Evolutionary conservation across 331 rosid species (phyloP), one percentile per base, ranked within the genome.

Genomic region (Pyrus hybrid): DNA sequence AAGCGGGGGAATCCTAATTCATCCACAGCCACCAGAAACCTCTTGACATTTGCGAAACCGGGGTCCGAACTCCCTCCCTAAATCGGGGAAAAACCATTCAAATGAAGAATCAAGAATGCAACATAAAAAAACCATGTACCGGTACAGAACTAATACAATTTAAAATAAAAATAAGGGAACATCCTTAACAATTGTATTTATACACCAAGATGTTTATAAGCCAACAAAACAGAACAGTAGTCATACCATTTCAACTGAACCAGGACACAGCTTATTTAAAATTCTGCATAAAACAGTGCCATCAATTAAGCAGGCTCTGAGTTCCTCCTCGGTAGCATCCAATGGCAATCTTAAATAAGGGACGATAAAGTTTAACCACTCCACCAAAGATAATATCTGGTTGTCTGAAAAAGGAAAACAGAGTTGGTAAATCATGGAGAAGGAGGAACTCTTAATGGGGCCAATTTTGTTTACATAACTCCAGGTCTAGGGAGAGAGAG

Each of bases 1-100:
- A 94, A 90, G 74, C 91, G 83, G 41, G 95, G 85, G 81, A 94
- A 81, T 77, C 95, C 97, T 83, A 94, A 65, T 78, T 88, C 93
- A 82, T 92, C 83, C 85, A 94, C 68, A 32, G 92, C 94, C 58
- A 69, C 83, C 80, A 94, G 82, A 86, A 94, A 91, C 85, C 84
- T 90, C 83, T 82, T 77, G 20, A 90, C 80, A 64, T 83, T 81
- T 57, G 78, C 26, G 68, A 33, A 51, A 71, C 43, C 77, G 7
- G 81, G 84, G 79, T 81, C 85, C 22, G 83, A 85, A 73, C 73
- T 77, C 43, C 86, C 77, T 80, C 85, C 95, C 99, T 94, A 65
- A 76, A 77, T 75, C 79, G 73, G 73, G 56, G 45, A 70, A 6
- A 72, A 75, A 53, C 28, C 3, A n/a, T 41, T 30, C 32, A 60